Percentiles rank a stretch among this genome's conserved stretches.
phyloP scores from a whole-genome alignment of 169 alveolate genomes.

The Plasmodium berghei region DNA sequence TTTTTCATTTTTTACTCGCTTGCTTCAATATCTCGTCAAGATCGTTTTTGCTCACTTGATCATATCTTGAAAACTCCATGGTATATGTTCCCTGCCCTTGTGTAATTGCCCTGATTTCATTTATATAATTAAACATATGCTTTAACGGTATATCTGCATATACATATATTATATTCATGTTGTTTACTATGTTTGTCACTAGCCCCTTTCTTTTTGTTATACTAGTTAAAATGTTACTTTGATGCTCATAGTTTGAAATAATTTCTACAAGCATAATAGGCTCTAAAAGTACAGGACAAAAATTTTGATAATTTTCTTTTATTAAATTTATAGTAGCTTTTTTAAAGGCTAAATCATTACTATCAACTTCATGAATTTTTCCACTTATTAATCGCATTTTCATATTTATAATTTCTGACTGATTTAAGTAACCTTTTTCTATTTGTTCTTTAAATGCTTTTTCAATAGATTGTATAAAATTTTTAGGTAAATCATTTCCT shows the following conservation, averaged over 20 bases:
- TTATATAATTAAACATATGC: constrained; percentile 95
- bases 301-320: constrained; percentile 84
- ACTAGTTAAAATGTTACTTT: constrained; percentile 89
- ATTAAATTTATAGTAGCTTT: constrained; percentile 89
- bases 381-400: constrained; percentile 93
- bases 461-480: constrained; percentile 94
- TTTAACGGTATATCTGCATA: constrained; percentile 94
- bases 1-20: constrained; percentile 26
- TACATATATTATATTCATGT: constrained; percentile 87
- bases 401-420: constrained; percentile 94
- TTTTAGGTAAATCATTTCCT: constrained; percentile 95
- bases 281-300: constrained; percentile 91
- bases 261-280: constrained; percentile 96
- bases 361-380: constrained; percentile 94
- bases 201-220: constrained; percentile 92
- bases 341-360: constrained; percentile 94
- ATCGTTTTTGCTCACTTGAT: constrained; percentile 84
- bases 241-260: constrained; percentile 89
- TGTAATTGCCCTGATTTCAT: constrained; percentile 93
- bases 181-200: constrained; percentile 89
- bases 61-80: constrained; percentile 91
- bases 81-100: constrained; percentile 96
- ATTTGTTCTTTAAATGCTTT: constrained; percentile 94
- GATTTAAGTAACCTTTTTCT: constrained; percentile 92
- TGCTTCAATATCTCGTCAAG: constrained; percentile 84